Base-by-base conservation (phyloP, 164 flowering plant species). In the Macadamia integrifolia region DNA sequence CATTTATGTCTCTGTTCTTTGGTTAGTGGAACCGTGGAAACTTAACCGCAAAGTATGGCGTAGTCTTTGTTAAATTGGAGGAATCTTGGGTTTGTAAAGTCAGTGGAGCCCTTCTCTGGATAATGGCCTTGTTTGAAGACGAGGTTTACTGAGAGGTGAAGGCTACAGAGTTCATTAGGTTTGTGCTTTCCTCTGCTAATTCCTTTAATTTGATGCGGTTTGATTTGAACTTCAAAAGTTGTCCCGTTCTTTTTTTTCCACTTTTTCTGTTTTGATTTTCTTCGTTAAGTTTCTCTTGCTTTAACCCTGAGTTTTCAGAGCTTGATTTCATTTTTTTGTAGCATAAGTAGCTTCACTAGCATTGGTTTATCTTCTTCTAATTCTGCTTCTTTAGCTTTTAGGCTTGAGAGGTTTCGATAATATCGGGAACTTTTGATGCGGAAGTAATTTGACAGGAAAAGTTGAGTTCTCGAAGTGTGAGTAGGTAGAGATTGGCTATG, bases 361-460 rank as follows among this genome's bases (percentile, higher is more conserved):
- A 23, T 35, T 66, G 3, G 61, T 18, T 61, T n/a, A 62, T 1
- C 53, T 18, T 42, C 40, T 53, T 66, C 44, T 31, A 58, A 18
- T 23, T 18, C 17, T n/a, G 40, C 53, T 64, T 59, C 14, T 31
- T 49, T 14, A 53, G 11, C 53, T 69, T 67, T 70, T 71, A 67
- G 76, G 32, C 65, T 74, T 52, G 75, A 31, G 62, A 48, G 18
- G 57, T 14, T 29, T 29, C 30, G 31, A 9, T 29, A 10, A 6
- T 60, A 3, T 9, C 13, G 30, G 35, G 62, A 12, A 60, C 9
- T 60, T 60, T 13, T 60, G 6, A 13, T 52, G 57, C 57, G 14
- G 3, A 52, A 11, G 15, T 1, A 60, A 10, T 35, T 31, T 60
- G 2, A 30, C 15, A 10, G 56, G 49, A 17, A 30, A 48, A 6